Base-by-base conservation (phyloP, 129 eudicot genomes). In the Ambrosia trifida region DNA sequence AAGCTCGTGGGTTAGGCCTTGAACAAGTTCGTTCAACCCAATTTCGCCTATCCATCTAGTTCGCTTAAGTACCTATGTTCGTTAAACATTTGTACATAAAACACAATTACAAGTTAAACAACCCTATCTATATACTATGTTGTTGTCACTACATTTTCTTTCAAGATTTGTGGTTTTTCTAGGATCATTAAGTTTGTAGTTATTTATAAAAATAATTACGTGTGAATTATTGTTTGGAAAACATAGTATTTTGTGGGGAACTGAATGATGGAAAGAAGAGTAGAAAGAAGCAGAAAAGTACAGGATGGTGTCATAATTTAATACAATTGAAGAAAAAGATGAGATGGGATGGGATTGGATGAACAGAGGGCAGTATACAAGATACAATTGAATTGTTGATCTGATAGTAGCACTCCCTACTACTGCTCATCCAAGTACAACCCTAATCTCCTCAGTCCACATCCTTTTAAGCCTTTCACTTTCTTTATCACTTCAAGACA, bases 381-480 rank as follows among this genome's bases (percentile, higher is more conserved):
- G 67, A 66, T 66, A 66, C 74, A 43, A 53, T 53, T 76, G 62
- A 68, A 76, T 44, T 76, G 74, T 76, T 76, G 80, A 76, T 76
- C 80, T 76, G 74, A 76, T 76, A 76, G 80, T 76, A 76, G 80
- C 80, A 68, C 74, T 67, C 68, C 56, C 36, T 76, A 76, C 79
- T 54, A 16, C 65, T 59, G 43, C 67, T 76, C 80, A 76, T 76
- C 30, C 80, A 76, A 67, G 80, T 76, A 76, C 74, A 64, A 58
- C 79, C 64, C 30, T 45, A 56, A 56, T 70, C 73, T 47, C 60
- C 35, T 47, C 68, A 57, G 64, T 30, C 11, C 43, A 59, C 65
- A 14, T 43, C 64, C 13, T 19, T 24, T 24, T 62, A 44, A 28
- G 7, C 32, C 59, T 61, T 19, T 73, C 36, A 16, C 50, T 62